phyloP scores from a whole-genome alignment of 441 rosid genomes.

The Pelargonium cotyledonis region DNA sequence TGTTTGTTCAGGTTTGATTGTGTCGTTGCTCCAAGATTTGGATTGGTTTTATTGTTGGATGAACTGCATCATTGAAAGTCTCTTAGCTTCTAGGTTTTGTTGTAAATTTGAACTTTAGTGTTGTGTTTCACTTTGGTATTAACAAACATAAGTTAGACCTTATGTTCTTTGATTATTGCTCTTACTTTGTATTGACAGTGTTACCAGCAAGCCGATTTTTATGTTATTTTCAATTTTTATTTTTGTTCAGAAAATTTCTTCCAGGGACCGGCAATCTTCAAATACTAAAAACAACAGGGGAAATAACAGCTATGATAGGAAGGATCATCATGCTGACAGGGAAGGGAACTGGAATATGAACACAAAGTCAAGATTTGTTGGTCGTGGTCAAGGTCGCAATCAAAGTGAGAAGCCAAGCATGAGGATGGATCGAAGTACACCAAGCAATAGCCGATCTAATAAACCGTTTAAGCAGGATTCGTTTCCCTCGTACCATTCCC shows the following conservation, averaged over 20 bases:
- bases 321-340: constrained; percentile 11
- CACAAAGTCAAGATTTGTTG: constrained; percentile 16
- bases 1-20: background rate
- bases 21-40: background rate
- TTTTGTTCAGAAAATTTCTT: constrained; percentile 11
- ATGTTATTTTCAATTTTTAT: background rate
- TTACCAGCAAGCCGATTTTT: background rate
- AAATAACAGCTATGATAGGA: constrained; percentile 12
- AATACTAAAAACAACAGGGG: constrained; percentile 10
- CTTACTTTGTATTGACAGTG: background rate
- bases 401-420: constrained; percentile 15
- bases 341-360: constrained; percentile 13
- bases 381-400: constrained; percentile 10
- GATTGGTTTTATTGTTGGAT: background rate
- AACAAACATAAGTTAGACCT: background rate
- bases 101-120: too few relatives aligned
- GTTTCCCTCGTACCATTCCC: constrained; percentile 9
- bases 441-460: constrained; percentile 10
- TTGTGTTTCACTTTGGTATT: background rate
- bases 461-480: constrained; percentile 9
- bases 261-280: constrained; percentile 8
- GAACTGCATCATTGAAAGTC: background rate
- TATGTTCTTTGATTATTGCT: background rate
- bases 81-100: too few relatives aligned
- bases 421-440: constrained; percentile 8